These are phyloP conservation scores for Kurtzmaniella quercitrusa DNA, from an alignment of 1,139 yeast species.

Conservation along the genomic window DNA sequence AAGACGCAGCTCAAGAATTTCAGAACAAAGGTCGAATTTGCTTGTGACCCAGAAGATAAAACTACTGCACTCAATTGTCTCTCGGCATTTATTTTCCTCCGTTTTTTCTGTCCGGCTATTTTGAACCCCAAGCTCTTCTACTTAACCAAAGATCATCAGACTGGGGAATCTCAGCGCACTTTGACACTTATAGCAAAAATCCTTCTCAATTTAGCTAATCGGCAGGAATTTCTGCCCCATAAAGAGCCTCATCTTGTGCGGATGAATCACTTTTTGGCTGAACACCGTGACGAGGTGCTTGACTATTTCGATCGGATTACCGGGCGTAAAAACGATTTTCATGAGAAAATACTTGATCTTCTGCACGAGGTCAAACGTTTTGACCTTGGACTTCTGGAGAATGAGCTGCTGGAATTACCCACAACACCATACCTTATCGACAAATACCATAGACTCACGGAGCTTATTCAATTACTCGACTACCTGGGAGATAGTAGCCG, in stretches of 20 bases:
- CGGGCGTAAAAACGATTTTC: constrained; percentile 63
- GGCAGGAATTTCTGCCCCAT: constrained; percentile 64
- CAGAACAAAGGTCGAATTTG: constrained; percentile 56
- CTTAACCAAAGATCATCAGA: constrained; percentile 65
- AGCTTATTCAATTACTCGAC: constrained; percentile 46
- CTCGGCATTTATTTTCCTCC: constrained; percentile 76
- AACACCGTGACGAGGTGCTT: constrained; percentile 53
- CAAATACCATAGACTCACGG: constrained; percentile 58
- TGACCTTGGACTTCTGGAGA: constrained; percentile 44
- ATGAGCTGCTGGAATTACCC: constrained; percentile 54
- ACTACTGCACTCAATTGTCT: constrained; percentile 64
- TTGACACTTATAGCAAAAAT: constrained; percentile 81
- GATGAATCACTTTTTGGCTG: constrained; percentile 64
- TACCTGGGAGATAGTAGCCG: constrained; percentile 8
- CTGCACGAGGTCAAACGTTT: constrained; percentile 54
- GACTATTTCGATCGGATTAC: constrained; percentile 74
- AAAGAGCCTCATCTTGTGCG: constrained; percentile 79
- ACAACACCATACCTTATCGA: constrained; percentile 68
- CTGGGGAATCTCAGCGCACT: constrained; percentile 69
- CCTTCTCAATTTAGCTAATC: constrained; percentile 72
- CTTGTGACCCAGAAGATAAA: constrained; percentile 56
- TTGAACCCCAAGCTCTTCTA: constrained; percentile 83
- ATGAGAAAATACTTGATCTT: constrained; percentile 53
- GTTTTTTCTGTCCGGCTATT: constrained; percentile 90
- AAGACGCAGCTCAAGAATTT: constrained; percentile 57